Conservation (phyloP, 176 grass and related monocot species). For the Pharus latifolius region DNA sequence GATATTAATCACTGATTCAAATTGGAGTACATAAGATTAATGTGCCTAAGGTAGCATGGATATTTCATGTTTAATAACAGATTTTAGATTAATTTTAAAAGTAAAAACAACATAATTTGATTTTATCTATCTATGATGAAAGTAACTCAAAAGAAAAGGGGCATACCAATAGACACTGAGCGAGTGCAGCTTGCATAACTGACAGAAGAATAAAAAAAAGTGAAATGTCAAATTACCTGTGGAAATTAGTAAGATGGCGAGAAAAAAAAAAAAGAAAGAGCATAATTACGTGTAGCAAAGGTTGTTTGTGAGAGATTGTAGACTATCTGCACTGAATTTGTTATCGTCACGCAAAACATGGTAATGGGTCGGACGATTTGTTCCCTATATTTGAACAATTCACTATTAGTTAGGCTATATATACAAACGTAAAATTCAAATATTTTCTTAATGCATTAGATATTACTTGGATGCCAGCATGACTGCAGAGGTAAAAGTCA, state of each 20-base stretch:
- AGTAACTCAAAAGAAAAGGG: neutral
- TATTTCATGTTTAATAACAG: no score
- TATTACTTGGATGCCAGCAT: constrained; percentile 68
- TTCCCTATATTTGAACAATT: constrained; percentile 26
- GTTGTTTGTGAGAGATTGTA: constrained; percentile 64
- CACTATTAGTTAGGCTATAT: neutral
- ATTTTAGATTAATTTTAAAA: no score
- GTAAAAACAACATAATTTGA: no score
- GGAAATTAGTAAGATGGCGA: neutral
- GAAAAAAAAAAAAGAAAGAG: neutral
- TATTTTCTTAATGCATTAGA: neutral
- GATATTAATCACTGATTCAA: no score
- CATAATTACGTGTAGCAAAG: constrained; percentile 61
- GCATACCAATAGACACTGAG: constrained; percentile 70
- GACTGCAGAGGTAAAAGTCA: constrained; percentile 80
- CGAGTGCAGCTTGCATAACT: constrained; percentile 73
- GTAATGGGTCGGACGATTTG: constrained; percentile 65
- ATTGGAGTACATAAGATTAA: no score
- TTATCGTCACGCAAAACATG: constrained; percentile 73
- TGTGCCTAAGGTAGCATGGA: no score
- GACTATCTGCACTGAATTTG: constrained; percentile 48
- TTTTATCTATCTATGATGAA: neutral
- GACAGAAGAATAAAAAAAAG: neutral
- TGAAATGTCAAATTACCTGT: neutral
- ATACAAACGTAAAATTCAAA: neutral